These are phyloP conservation scores for Plicaturopsis crispa DNA, from an alignment of 768 basidiomycete genomes.

Conservation along the genomic window DNA sequence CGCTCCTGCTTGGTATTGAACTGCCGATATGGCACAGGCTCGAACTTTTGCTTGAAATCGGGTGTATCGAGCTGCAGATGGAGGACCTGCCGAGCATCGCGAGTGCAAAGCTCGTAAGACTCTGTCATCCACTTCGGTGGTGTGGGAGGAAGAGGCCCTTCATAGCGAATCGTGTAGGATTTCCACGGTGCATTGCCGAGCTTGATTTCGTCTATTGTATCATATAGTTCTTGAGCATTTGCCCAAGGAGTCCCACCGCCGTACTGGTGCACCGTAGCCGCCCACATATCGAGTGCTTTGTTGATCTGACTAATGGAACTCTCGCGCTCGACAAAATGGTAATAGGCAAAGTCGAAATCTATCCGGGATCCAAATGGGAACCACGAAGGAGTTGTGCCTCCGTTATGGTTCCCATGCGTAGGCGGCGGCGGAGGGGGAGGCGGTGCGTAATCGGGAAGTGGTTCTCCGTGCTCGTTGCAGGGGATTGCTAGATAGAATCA, in stretches of 20 bases:
- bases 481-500: too few species aligned
- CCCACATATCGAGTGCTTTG: constrained; percentile 11
- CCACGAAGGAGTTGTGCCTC: too few species aligned
- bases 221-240: constrained; percentile 7
- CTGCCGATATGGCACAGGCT: constrained; percentile 16
- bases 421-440: too few species aligned
- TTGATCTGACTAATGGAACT: constrained; percentile 12
- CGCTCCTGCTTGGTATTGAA: constrained; percentile 15
- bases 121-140: constrained; percentile 11
- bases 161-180: constrained; percentile 6
- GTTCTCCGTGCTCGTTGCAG: too few species aligned
- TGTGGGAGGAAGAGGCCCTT: constrained; percentile 1
- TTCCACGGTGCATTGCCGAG: constrained; percentile 14
- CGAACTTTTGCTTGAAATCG: constrained; percentile 14
- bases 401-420: too few species aligned
- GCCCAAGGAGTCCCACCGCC: constrained; percentile 3
- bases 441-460: too few species aligned
- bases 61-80: constrained; percentile 15
- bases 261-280: constrained; percentile 1
- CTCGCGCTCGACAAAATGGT: constrained; percentile 13
- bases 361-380: constrained; percentile 10
- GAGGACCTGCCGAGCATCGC: constrained; percentile 11
- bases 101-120: constrained; percentile 9
- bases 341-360: constrained; percentile 15
- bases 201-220: constrained; percentile 14